Percentiles rank a stretch among this genome's conserved stretches.
These are phyloP conservation scores for Colletotrichum trifolii DNA, from an alignment of 2,329 filamentous ascomycete species.

Conservation along the genomic window DNA sequence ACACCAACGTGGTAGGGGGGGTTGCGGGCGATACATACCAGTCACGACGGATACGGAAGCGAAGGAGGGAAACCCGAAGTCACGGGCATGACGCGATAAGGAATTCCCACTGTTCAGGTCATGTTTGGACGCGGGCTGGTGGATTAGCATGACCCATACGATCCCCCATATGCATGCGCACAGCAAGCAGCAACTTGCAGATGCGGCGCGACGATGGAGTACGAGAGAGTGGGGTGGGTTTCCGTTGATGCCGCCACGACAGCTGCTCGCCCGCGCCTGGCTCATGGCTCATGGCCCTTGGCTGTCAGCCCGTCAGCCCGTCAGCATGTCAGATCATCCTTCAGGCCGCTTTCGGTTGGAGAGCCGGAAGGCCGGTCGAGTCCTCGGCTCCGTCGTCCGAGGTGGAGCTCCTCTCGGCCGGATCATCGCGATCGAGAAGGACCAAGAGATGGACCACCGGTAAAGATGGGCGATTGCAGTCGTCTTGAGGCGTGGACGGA, in stretches of 20 bases:
- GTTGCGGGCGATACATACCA: not conserved
- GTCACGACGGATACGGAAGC: slow-evolving; percentile 16
- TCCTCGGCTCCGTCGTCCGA: not conserved
- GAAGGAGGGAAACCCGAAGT: slow-evolving; percentile 3
- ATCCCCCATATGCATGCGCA: slow-evolving; percentile 12
- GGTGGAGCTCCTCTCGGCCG: not conserved
- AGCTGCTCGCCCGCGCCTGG: not conserved
- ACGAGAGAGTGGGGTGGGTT: slow-evolving; percentile 5
- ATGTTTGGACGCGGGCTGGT: not conserved
- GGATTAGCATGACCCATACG: not conserved
- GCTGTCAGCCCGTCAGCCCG: not conserved
- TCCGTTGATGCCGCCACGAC: slow-evolving; percentile 1
- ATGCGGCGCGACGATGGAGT: slow-evolving; percentile 6
- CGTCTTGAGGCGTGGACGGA: not conserved
- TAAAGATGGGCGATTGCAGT: not conserved
- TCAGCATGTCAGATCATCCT: not conserved
- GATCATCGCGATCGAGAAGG: not conserved
- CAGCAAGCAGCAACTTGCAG: slow-evolving; percentile 16
- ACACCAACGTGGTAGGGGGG: not conserved
- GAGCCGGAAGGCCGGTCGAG: not conserved
- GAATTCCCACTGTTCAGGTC: slow-evolving; percentile 15
- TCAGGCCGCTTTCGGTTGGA: slow-evolving; percentile 20
- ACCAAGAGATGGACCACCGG: not conserved
- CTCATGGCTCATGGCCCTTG: slow-evolving; percentile 3
- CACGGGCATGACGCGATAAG: slow-evolving; percentile 26